phyloP scores from a whole-genome alignment of 1,284 basidiomycete genomes.

The Phaffia rhodozyma region DNA sequence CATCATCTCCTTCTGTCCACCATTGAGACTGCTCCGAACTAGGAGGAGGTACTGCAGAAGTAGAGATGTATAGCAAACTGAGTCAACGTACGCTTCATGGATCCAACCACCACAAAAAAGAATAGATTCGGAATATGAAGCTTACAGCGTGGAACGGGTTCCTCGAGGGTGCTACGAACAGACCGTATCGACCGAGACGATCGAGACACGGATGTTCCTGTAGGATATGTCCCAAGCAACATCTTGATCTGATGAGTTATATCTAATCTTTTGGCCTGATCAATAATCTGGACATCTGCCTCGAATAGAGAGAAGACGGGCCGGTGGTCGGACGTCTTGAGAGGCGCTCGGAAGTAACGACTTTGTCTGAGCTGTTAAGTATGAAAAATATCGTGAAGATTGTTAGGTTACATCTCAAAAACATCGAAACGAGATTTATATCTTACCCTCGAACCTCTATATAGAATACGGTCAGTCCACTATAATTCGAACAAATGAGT shows the following conservation, averaged over 20 bases:
- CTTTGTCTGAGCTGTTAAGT: constrained; percentile 26
- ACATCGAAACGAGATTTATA: constrained; percentile 14
- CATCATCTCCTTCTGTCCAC: constrained; percentile 6
- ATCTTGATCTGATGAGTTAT: constrained; percentile 47
- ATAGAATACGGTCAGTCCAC: constrained; percentile 71
- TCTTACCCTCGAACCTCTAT: constrained; percentile 57
- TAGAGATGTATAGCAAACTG: background rate
- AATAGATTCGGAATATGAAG: background rate
- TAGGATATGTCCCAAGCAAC: background rate
- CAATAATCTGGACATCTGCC: constrained; percentile 63
- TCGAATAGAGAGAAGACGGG: constrained; percentile 83
- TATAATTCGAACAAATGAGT: no score
- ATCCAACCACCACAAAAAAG: background rate
- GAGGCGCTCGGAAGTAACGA: constrained; percentile 51
- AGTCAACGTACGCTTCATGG: no score
- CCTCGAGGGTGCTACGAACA: background rate
- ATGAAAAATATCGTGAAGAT: constrained; percentile 15
- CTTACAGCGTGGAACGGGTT: background rate
- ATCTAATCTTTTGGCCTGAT: constrained; percentile 56
- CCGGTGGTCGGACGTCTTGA: constrained; percentile 83
- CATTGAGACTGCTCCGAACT: constrained; percentile 11
- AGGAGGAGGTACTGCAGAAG: constrained; percentile 8
- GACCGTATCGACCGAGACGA: background rate
- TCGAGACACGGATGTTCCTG: background rate
- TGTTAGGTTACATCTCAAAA: constrained; percentile 21